Conservation (phyloP, 139 green algal genomes). For the Chlorella sp. region DNA sequence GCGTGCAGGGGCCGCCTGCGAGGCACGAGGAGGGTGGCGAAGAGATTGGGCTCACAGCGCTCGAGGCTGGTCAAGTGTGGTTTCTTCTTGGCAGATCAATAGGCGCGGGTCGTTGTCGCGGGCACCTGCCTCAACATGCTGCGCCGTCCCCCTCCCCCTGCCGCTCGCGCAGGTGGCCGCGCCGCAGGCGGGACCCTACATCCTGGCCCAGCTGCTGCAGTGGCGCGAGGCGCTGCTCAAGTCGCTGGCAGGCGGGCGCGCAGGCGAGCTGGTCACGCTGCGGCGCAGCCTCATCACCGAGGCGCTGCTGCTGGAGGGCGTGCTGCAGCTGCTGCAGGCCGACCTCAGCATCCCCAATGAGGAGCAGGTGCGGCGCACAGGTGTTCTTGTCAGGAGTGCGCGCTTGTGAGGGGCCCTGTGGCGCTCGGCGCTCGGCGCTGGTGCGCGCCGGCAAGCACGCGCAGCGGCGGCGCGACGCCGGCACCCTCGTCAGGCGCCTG, state of each 20-base stretch:
- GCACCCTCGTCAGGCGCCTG: too few species aligned
- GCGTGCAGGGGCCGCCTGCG: too few species aligned
- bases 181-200: constrained; percentile 11
- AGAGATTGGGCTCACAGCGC: not conserved
- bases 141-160: not conserved
- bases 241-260: constrained; percentile 39
- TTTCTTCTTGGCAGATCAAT: too few species aligned
- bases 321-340: constrained; percentile 49
- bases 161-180: constrained; percentile 30
- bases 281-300: constrained; percentile 56
- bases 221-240: constrained; percentile 42
- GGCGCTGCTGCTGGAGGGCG: constrained; percentile 68
- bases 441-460: too few species aligned
- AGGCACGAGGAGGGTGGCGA: too few species aligned
- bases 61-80: not conserved
- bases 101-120: too few species aligned
- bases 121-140: too few species aligned
- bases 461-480: too few species aligned
- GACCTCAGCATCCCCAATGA: constrained; percentile 29
- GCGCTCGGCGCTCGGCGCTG: too few species aligned
- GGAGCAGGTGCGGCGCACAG: too few species aligned
- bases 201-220: constrained; percentile 42
- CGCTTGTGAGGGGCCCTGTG: too few species aligned
- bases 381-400: too few species aligned
- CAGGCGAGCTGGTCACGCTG: not conserved